Evolutionary conservation across 2,329 filamentous ascomycete species (phyloP).

Genomic region (Colletotrichum gloeosporioides): DNA sequence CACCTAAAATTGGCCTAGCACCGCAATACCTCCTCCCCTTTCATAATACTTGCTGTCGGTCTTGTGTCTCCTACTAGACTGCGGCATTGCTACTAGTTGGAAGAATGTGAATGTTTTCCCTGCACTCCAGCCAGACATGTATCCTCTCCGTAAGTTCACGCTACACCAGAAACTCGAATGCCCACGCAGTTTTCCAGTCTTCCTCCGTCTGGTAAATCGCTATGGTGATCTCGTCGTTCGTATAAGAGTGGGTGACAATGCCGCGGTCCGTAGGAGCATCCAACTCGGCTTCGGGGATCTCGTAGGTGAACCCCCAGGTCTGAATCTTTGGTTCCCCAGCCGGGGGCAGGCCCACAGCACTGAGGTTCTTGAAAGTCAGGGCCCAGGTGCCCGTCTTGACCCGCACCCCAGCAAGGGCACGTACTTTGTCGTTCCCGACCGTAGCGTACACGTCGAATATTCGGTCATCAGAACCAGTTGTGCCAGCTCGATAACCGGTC

Average conservation of each 20-base stretch:
- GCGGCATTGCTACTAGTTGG: not conserved
- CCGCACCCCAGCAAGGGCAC: not conserved
- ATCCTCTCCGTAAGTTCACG: not conserved
- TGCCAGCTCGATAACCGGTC: not conserved
- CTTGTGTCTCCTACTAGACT: not conserved
- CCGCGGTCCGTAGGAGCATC: not conserved
- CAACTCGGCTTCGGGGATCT: not conserved
- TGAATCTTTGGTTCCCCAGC: not conserved
- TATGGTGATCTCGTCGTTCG: not conserved
- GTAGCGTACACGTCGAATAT: slow-evolving; percentile 1
- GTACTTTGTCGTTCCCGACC: not conserved
- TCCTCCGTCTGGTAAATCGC: not conserved
- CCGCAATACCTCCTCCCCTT: not conserved
- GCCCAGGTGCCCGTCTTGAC: not conserved
- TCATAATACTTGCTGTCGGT: not conserved
- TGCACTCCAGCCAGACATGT: not conserved
- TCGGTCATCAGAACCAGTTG: not conserved
- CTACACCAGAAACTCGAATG: not conserved
- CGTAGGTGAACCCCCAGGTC: not conserved
- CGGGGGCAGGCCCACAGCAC: not conserved
- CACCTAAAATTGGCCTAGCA: not conserved
- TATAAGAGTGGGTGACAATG: not conserved
- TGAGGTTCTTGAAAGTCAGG: not conserved
- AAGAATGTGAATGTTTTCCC: not conserved
- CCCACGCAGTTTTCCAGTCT: not conserved